Conservation (phyloP, 805 yeast genomes). For the Candida argentea region DNA sequence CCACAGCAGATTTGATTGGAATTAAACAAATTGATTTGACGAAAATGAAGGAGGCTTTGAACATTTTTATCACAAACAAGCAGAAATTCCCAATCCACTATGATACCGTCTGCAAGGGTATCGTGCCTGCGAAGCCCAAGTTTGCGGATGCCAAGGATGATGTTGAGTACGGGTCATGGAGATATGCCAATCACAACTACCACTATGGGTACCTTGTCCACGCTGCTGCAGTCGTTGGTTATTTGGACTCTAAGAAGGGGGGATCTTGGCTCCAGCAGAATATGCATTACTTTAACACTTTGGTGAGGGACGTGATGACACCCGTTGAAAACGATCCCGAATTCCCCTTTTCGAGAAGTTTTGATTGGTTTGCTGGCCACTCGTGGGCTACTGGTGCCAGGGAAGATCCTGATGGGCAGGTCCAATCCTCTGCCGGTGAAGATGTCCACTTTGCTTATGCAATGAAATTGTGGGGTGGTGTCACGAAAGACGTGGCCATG, state of each 20-base stretch:
- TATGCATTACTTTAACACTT: constrained; percentile 13
- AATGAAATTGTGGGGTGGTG: constrained; percentile 16
- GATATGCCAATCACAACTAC: constrained; percentile 81
- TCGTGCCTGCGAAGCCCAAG: constrained; percentile 37
- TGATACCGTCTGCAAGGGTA: constrained; percentile 46
- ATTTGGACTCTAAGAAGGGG: constrained; percentile 43
- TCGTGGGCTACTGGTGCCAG: constrained; percentile 17
- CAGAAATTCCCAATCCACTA: constrained; percentile 42
- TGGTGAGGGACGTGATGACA: constrained; percentile 17
- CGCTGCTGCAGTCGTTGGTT: constrained; percentile 73
- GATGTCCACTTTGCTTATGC: constrained; percentile 18
- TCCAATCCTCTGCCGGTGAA: constrained; percentile 14
- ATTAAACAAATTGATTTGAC: constrained; percentile 28
- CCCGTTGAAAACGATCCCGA: constrained; percentile 10
- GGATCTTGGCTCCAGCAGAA: constrained; percentile 41
- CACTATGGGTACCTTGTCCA: constrained; percentile 79
- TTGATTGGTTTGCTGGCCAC: constrained; percentile 18
- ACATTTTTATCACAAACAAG: constrained; percentile 26
- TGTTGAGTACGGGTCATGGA: constrained; percentile 58
- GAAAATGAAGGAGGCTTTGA: constrained; percentile 35
- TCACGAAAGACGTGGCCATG: constrained; percentile 13
- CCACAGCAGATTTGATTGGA: constrained; percentile 38
- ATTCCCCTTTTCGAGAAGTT: constrained; percentile 16
- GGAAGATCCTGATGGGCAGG: constrained; percentile 12
- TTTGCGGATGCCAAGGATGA: constrained; percentile 41